Evolutionary conservation across 257 asterid genomes (phyloP), one percentile per base, ranked within the genome.

Genomic region (Penstemon davidsonii): DNA sequence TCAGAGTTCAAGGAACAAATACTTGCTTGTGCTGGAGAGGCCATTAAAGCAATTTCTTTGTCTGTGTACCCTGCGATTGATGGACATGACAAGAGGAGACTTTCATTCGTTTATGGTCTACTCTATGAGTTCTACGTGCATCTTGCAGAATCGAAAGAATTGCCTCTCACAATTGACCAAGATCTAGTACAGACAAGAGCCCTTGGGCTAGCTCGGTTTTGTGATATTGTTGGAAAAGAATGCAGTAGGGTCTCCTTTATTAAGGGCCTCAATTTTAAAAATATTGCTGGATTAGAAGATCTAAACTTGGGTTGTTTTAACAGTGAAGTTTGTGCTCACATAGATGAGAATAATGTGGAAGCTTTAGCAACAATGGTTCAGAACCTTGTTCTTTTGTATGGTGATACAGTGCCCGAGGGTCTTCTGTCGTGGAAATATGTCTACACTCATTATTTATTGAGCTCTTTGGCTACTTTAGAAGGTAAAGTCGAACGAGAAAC

Each of bases 71-170:
- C 96, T 61, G 76, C 71, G 61, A 79, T 91, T 66, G 87, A 86
- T 83, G 99, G 99, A 52, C 85, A 67, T 77, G 96, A 94, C 77
- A 91, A 86, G 86, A 81, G 67, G 81, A 85, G 90, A 83, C 96
- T 94, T 79, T 90, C 96, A 68, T 86, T 68, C 65, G 36, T 94
- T 52, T 94, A 88, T 79, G 73, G 73, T 77, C 78, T 94, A 56
- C 99, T 94, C 47, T 75, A 89, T 54, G 93, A 91, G 75, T 94
- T 97, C 89, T 88, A 82, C 73, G 68, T 74, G 75, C 80, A 73
- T 69, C 87, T 83, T 36, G 85, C 77, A 72, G 85, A 79, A 66
- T 75, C 42, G 5, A 61, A 78, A 78, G 88, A 78, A 43, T 62
- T 66, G 55, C 79, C 73, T 13, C 62, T 74, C 66, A 67, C 51